Evolutionary conservation across 208 protist species (phyloP), one percentile per base, ranked within the genome.

Genomic region (Trypanosoma congolense): DNA sequence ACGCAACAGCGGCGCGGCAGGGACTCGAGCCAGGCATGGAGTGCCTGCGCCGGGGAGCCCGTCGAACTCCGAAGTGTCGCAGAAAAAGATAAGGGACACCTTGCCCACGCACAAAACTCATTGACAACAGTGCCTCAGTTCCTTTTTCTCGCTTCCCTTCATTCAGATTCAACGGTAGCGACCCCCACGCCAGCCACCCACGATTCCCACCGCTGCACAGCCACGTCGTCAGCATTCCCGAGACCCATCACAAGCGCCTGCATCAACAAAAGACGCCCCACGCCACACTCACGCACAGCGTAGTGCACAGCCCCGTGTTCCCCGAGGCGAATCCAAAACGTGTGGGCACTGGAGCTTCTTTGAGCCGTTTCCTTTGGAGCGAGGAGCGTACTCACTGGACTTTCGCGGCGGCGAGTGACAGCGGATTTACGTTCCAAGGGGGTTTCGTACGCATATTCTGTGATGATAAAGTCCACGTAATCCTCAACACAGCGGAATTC

Each of bases 401-500:
- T 22, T 40, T 54, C 45, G 36, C 50, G 42, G 31, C 46, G 56
- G 5, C 56, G 35, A 30, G 70, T 51, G 22, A 65, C 41, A 19
- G 44, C 56, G n/a, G 49, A 51, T 40, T 65, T 41, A 67, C 52
- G 66, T 26, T 73, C 75, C n/a, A 65, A 54, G 36, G 58, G 68
- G 4, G 45, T 71, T 38, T 91, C 71, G 56, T 90, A 86, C 47
- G 66, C 29, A 56, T 73, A 81, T 73, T 89, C 82, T 22, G 59
- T 58, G 33, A 85, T 38, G 18, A 73, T 45, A 36, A 80, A 86
- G 26, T 90, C 83, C 35, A 90, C 46, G 46, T 82, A 94, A 14
- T 86, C 76, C 9, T 64, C 66, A 4, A 78, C 67, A 40, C 56
- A 79, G 53, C 87, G 78, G 33, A 75, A 77, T 25, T 94, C 83